Percentiles rank a stretch among this genome's conserved stretches.
These are phyloP conservation scores for Dittrichia graveolens DNA, from an alignment of 129 eudicot species.

Conservation along the genomic window DNA sequence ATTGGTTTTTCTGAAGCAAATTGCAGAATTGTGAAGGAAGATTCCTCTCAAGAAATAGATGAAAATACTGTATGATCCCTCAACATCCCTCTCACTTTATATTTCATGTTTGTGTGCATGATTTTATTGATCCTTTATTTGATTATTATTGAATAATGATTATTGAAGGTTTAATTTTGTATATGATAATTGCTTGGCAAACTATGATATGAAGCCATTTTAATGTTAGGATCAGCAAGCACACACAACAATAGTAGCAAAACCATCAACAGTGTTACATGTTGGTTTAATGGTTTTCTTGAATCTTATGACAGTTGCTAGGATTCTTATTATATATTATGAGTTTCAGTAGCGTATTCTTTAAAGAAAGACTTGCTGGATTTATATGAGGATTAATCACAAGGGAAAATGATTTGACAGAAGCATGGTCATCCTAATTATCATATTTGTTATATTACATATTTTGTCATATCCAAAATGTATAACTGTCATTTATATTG, in stretches of 20 bases:
- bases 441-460: background rate
- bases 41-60: constrained; percentile 37
- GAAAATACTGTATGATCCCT: constrained; percentile 51
- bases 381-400: too few species aligned
- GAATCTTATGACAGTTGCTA: too few species aligned
- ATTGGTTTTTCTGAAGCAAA: constrained; percentile 46
- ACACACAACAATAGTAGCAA: too few species aligned
- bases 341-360: too few species aligned
- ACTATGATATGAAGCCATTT: background rate
- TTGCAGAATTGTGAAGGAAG: constrained; percentile 37
- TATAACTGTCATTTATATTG: background rate
- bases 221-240: background rate
- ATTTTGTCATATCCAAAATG: background rate
- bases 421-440: background rate
- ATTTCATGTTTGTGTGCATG: constrained; percentile 7
- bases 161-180: constrained; percentile 4
- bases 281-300: too few species aligned
- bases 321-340: too few species aligned
- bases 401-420: too few species aligned
- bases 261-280: too few species aligned
- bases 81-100: background rate
- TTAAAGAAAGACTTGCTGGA: too few species aligned
- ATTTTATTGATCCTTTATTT: constrained; percentile 14
- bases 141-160: background rate
- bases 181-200: background rate